phyloP scores from a whole-genome alignment of 2,329 filamentous ascomycete genomes.

The Penicillium sp. region DNA sequence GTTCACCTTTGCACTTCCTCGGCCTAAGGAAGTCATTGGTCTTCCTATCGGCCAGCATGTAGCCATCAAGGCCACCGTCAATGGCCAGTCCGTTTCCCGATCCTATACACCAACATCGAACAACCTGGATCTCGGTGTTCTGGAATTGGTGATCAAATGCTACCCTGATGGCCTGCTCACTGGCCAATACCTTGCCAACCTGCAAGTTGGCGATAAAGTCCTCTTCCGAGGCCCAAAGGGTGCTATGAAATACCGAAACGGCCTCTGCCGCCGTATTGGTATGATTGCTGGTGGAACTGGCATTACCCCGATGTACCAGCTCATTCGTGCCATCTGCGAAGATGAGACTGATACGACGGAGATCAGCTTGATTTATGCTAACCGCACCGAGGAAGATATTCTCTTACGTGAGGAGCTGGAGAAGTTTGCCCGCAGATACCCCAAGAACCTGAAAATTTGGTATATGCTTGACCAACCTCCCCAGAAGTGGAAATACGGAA shows the following conservation, averaged over 20 bases:
- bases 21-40: conserved; percentile 51
- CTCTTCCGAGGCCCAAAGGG: conserved; percentile 44
- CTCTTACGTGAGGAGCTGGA: conserved; percentile 62
- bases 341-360: conserved; percentile 62
- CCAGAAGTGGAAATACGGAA: conserved; percentile 52
- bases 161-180: conserved; percentile 43
- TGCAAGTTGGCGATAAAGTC: conserved; percentile 39
- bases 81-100: conserved; percentile 52
- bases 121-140: conserved; percentile 36
- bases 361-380: conserved; percentile 63
- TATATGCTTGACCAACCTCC: conserved; percentile 59
- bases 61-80: conserved; percentile 54
- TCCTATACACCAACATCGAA: conserved; percentile 57
- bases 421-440: conserved; percentile 54
- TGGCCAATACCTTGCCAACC: conserved; percentile 36
- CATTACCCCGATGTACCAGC: conserved; percentile 61
- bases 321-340: conserved; percentile 67
- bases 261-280: conserved; percentile 39
- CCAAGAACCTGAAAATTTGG: conserved; percentile 58
- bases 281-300: conserved; percentile 48
- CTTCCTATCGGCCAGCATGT: conserved; percentile 63
- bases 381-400: conserved; percentile 63
- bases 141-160: conserved; percentile 43
- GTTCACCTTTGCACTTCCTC: conserved; percentile 55
- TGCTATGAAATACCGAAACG: conserved; percentile 37